Evolutionary conservation across 148 eudicot genomes (phyloP).

Genomic region (Amaranthus hypochondriacus): DNA sequence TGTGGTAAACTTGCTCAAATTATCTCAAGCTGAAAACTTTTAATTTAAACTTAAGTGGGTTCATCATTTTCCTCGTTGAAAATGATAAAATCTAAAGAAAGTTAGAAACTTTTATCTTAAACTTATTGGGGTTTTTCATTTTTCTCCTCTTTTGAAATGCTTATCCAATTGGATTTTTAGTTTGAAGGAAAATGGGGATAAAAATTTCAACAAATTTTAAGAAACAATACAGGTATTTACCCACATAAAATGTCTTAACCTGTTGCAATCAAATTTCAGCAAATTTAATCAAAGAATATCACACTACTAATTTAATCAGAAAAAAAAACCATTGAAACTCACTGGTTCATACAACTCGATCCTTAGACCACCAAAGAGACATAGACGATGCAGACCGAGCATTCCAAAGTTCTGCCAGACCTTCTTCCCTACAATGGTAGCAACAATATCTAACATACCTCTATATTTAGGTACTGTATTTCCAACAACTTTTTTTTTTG

Average conservation of each 20-base stretch:
- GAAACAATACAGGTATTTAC: slow-evolving; percentile 38
- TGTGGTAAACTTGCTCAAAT: too few relatives aligned
- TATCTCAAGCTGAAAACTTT: too few relatives aligned
- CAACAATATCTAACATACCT: slow-evolving; percentile 91
- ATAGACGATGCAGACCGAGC: slow-evolving; percentile 94
- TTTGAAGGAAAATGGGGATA: too few relatives aligned
- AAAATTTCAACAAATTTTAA: too few relatives aligned
- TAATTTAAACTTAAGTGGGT: too few relatives aligned
- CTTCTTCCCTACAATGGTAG: slow-evolving; percentile 88
- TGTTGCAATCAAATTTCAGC: slow-evolving; percentile 23
- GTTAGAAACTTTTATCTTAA: too few relatives aligned
- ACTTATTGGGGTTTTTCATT: too few relatives aligned
- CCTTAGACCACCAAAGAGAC: slow-evolving; percentile 87
- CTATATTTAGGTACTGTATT: slow-evolving; percentile 73
- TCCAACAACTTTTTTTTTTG: slow-evolving; percentile 73
- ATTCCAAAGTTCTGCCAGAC: slow-evolving; percentile 84
- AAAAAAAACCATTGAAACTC: slow-evolving; percentile 27
- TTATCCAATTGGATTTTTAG: too few relatives aligned
- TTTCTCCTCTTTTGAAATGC: too few relatives aligned
- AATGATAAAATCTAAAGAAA: too few relatives aligned
- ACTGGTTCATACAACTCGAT: slow-evolving; percentile 97
- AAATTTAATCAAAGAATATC: slow-evolving; percentile 2
- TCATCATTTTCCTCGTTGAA: too few relatives aligned
- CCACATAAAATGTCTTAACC: slow-evolving; percentile 80
- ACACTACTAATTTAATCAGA: not conserved